Base-by-base conservation (phyloP, 1,139 yeast species). In the Arxiozyma heterogenica region DNA sequence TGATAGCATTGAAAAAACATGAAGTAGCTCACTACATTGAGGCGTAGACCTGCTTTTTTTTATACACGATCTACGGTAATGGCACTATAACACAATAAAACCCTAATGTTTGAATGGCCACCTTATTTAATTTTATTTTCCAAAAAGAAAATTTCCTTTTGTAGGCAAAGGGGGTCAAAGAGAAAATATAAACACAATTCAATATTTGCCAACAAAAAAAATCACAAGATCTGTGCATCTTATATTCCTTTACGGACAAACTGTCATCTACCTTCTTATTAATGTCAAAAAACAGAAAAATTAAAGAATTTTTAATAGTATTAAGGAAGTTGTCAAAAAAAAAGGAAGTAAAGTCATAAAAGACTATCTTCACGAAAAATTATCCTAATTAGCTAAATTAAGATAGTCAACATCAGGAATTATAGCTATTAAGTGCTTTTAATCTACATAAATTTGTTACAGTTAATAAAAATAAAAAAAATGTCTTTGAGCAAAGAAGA, bases 381-480 rank as follows among this genome's bases (percentile, higher is more conserved):
- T 8, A 15, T 34, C 17, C n/a, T 34, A 15, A 12, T n/a, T 12
- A 34, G 39, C n/a, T 4, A 34, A 3, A 6, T 12, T 15, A 34
- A 34, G n/a, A 12, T 15, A 34, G 8, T 34, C n/a, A 12, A 12
- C 1, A 34, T 15, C 12, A 3, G 15, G 15, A 34, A 34, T 3
- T 34, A 34, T 34, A 34, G 39, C 15, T 34, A 15, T 34, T 34
- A n/a, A 15, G 15, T 6, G 15, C 39, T 15, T 2, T n/a, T 34
- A 34, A 20, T 18, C 20, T 12, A 38, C 22, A 18, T 12, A 23
- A 34, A 42, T 41, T 46, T n/a, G 18, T 20, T 3, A 25, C 22
- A 20, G 20, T 25, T 15, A 39, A 39, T 23, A 42, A 57, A 57
- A 59, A 44, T 58, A 3, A 49, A 50, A 18, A 15, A 44, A 43